These are phyloP conservation scores for Pseudozyma hubeiensis DNA, from an alignment of 1,284 basidiomycete genomes.

Conservation along the genomic window DNA sequence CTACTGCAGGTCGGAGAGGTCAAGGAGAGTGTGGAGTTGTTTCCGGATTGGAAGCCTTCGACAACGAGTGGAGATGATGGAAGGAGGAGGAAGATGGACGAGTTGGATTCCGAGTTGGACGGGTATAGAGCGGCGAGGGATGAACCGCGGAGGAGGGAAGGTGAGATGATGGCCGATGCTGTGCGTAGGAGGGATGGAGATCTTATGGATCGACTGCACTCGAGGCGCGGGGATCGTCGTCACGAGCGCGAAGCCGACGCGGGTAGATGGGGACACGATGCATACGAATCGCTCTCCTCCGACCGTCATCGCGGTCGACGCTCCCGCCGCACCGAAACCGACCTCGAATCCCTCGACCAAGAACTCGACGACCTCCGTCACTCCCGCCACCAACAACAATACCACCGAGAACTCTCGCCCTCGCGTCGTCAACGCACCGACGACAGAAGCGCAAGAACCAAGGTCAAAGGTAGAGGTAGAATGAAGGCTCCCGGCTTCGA, in stretches of 20 bases:
- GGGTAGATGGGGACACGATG: constrained; percentile 37
- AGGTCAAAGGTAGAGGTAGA: constrained; percentile 40
- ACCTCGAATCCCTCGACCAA: constrained; percentile 42
- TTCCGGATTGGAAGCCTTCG: constrained; percentile 35
- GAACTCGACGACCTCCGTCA: constrained; percentile 28
- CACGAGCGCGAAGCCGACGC: constrained; percentile 5
- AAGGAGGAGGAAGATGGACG: constrained; percentile 27
- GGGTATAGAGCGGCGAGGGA: constrained; percentile 9
- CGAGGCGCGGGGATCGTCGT: constrained; percentile 2
- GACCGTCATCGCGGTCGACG: constrained; percentile 6
- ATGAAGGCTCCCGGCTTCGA: constrained; percentile 50
- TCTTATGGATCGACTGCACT: constrained; percentile 25
- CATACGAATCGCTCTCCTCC: constrained; percentile 13
- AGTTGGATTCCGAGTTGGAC: constrained; percentile 46
- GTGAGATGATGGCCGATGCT: constrained; percentile 45
- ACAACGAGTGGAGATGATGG: constrained; percentile 1
- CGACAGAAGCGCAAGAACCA: constrained; percentile 16
- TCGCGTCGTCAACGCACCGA: constrained; percentile 1
- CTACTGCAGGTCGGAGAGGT: constrained; percentile 58
- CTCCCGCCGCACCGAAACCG: constrained; percentile 5
- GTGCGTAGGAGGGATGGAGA: constrained; percentile 17
- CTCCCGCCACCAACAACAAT: constrained; percentile 12
- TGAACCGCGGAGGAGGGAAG: constrained; percentile 20
- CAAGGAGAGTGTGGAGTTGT: constrained; percentile 44
- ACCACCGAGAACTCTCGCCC: constrained; percentile 48